Base-by-base conservation (phyloP, 148 eudicot species). In the Cornus florida region DNA sequence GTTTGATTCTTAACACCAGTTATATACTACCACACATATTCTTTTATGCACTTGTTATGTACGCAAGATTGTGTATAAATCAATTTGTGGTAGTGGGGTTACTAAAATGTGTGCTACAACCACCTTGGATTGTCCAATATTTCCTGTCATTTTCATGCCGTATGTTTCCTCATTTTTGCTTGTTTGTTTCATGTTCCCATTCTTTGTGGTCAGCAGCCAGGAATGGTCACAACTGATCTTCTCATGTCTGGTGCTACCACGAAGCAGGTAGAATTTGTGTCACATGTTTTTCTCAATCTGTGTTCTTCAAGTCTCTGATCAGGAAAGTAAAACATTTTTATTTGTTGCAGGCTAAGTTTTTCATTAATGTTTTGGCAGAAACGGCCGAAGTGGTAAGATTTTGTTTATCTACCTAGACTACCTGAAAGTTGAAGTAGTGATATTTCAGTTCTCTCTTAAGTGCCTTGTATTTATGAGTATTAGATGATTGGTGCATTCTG, bases 221-320 rank as follows among this genome's bases (percentile, higher is more conserved):
- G 97, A 81, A 95, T 95, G 99, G 97, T 95, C 33, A 92, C 97
- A 67, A 93, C 99, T 70, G 99, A 95, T 89, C 99, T 95, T 76
- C 86, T 95, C 74, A 95, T 95, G 97, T 89, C 99, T 19, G 97
- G 99, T 67, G 99, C 99, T 77, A 89, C 83, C 71, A 93, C 99
- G 22, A 95, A 95, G 81, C 98, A 95, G 97, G 98, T 92, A 77
- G 46, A 28, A 32, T 57, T 16, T 76, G 10, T 67, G 38, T 5
- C 22, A 48, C 8, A 0, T 46, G 28, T 38, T 35, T 67, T 67
- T 35, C 67, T 67, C 10, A 39, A 53, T 57, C 50, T 9, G 43
- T 64, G 65, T 35, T 59, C 39, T 59, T 48, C 13, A 56, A 1
- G 59, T 59, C 60, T 71, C 35, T 22, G 23, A 72, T 72, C 7